Evolutionary conservation across 2,329 filamentous ascomycete species (phyloP).

Genomic region (Fusarium continuum): DNA sequence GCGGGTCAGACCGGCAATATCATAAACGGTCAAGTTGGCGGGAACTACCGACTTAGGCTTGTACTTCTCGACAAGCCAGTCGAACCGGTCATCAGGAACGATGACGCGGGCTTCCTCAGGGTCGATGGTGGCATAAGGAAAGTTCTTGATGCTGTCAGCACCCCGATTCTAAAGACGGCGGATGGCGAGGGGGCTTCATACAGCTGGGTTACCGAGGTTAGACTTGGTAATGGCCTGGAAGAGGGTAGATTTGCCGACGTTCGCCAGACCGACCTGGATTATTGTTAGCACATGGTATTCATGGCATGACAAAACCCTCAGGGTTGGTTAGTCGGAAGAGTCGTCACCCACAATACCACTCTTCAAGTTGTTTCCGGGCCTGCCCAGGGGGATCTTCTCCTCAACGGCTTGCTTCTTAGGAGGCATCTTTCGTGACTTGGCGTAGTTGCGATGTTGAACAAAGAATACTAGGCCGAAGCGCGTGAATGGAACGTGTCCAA

Average conservation of each 20-base stretch:
- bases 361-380: constrained; percentile 98
- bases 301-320: neutral
- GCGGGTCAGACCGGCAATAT: constrained; percentile 95
- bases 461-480: constrained; percentile 62
- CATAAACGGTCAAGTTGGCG: constrained; percentile 97
- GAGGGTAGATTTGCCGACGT: constrained; percentile 98
- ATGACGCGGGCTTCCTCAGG: constrained; percentile 98
- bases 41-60: constrained; percentile 98
- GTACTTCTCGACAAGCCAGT: constrained; percentile 96
- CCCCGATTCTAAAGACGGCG: constrained; percentile 49
- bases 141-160: constrained; percentile 74
- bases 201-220: constrained; percentile 94
- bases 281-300: constrained; percentile 38
- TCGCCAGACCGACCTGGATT: constrained; percentile 90
- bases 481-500: constrained; percentile 57
- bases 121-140: constrained; percentile 98
- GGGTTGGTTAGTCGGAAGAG: neutral
- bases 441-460: constrained; percentile 64
- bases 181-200: constrained; percentile 59
- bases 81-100: constrained; percentile 93
- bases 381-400: constrained; percentile 95
- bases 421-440: constrained; percentile 79
- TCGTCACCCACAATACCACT: constrained; percentile 86
- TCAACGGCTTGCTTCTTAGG: constrained; percentile 93
- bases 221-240: constrained; percentile 99